Evolutionary conservation across 306 rosid genomes (phyloP), one percentile per base, ranked within the genome.

Genomic region (Vigna trinervia): DNA sequence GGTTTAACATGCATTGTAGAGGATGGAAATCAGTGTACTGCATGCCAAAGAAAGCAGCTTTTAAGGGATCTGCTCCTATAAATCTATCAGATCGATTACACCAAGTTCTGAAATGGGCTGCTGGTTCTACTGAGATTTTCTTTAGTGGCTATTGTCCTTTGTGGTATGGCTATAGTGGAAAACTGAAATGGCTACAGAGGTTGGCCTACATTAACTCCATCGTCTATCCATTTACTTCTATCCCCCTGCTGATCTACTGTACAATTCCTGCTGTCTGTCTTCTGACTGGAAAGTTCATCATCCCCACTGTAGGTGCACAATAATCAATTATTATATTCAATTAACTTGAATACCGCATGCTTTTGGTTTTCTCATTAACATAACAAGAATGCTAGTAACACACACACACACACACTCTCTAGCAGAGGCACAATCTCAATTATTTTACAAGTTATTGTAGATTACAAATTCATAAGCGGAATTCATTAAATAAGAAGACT

Each of bases 11-110:
- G 98, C 98, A 95, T 78, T 95, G 98, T 8, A 91, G 94, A 87
- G 99, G 99, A 79, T 96, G 99, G 97, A 96, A 89, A 81, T 92
- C 99, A 32, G 90, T 90, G 69, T 96, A 91, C 84, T 96, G 99
- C 89, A 91, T 88, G 88, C 98, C 99, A 32, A 83, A 88, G 56
- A 86, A 96, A 80, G 86, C 89, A 20, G 96, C 98, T 75, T 96
- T 96, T 85, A 96, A 89, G 85, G 97, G 99, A 76, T 92, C 97
- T 46, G 97, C 98, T 61, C 97, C 99, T 8, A 83, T 92, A 76
- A 96, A 96, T 84, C 86, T 92, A 69, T 91, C 97, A 28, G 97
- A 96, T 71, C 85, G 95, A 65, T 84, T 96, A 83, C 90, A 87
- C 83, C 97, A 96, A 86, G 92, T 91, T 85, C 87, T 96, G 79